phyloP scores from a whole-genome alignment of 441 rosid genomes.

The Manihot esculenta region DNA sequence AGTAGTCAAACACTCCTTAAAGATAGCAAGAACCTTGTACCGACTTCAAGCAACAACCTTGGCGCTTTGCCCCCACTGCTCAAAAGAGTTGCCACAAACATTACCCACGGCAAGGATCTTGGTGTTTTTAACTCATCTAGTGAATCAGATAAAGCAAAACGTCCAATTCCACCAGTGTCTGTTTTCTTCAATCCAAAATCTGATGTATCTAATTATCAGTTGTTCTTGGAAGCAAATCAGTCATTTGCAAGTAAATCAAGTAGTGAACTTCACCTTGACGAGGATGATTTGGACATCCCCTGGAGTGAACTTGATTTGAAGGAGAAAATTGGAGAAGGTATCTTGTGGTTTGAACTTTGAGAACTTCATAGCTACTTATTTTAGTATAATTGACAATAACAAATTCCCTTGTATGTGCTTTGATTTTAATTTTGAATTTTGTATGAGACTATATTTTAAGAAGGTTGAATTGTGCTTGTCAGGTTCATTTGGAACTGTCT shows the following conservation, averaged over 20 bases:
- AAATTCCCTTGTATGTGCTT: neutral
- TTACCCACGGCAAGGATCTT: conserved; percentile 24
- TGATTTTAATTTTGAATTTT: conserved; percentile 2
- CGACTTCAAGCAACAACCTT: conserved; percentile 28
- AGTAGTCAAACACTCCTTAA: conserved; percentile 23
- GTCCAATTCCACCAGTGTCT: conserved; percentile 20
- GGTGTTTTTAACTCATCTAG: conserved; percentile 21
- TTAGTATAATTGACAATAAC: neutral
- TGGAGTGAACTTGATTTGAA: conserved; percentile 78
- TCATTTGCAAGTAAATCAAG: conserved; percentile 33
- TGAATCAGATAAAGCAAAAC: conserved; percentile 21
- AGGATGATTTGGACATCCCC: conserved; percentile 76
- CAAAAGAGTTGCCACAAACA: conserved; percentile 15
- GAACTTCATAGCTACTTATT: conserved; percentile 4
- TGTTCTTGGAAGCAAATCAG: conserved; percentile 17
- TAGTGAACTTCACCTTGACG: conserved; percentile 56
- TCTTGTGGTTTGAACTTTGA: conserved; percentile 9
- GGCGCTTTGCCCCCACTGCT: conserved; percentile 25
- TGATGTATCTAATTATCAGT: conserved; percentile 15
- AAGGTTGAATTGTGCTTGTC: conserved; percentile 35
- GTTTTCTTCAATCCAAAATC: conserved; percentile 27
- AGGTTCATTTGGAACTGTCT: conserved; percentile 98
- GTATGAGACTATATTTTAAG: conserved; percentile 14
- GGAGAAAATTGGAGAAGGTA: conserved; percentile 93
- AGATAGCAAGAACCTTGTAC: conserved; percentile 24